Evolutionary conservation across 257 asterid species (phyloP), one percentile per base, ranked within the genome.

Genomic region (Haberlea rhodopensis): DNA sequence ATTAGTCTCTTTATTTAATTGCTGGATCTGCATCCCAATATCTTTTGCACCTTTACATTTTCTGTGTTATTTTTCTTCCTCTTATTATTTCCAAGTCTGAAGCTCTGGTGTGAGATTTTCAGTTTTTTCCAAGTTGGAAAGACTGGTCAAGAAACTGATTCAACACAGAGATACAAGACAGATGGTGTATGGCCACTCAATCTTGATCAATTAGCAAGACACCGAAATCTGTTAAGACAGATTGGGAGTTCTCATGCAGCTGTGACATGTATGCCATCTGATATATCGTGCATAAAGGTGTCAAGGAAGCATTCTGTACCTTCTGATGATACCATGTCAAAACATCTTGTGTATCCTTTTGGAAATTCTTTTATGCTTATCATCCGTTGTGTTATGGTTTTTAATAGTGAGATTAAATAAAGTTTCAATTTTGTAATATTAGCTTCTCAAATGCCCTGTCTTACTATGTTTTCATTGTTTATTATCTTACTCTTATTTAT

Each of bases 331-430:
- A 32, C 75, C 28, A 28, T 74, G 57, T 32, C 81, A 60, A 82
- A 71, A 60, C 78, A 74, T 62, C 66, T 84, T 21, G 25, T 94
- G 99, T 92, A 92, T 92, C 99, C 97, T 81, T 78, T 76, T 10
- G 24, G 5, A 53, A 59, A 61, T 21, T 68, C 22, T 56, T 23
- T 48, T 63, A 18, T 57, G 61, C 65, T 55, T 69, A 32, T 43
- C 23, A 40, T 28, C 53, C 43, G 21, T 20, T 11, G 48, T 72
- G 25, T 11, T 23, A 32, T n/a, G 22, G 31, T 52, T 51, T 67
- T 62, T 34, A 0, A 28, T 16, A 13, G 43, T 23, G 53, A 58
- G 31, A 29, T n/a, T 27, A 9, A 6, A 16, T 23, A 29, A 48
- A 28, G 25, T 58, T 28, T 53, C 21, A 34, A 15, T 49, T 11